Percentiles rank a stretch among this genome's conserved stretches.
Conservation (phyloP, 805 yeast genomes). For the Blastobotrys americana region DNA sequence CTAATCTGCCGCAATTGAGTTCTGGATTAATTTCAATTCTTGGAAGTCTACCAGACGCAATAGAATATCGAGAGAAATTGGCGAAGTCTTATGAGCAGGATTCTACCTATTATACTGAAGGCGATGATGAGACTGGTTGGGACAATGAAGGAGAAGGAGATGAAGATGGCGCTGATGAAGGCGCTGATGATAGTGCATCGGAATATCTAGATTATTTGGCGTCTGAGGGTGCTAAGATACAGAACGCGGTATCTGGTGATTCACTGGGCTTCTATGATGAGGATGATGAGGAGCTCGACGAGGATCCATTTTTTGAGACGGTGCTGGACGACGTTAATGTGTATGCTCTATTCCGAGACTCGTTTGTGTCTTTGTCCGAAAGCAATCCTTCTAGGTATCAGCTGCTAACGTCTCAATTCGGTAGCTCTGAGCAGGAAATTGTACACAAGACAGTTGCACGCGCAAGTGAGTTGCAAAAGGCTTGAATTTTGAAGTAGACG, state of each 20-base stretch:
- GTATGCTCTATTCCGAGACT: slow-evolving; percentile 55
- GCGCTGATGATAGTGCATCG: slow-evolving; percentile 25
- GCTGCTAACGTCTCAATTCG: slow-evolving; percentile 36
- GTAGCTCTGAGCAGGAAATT: slow-evolving; percentile 32
- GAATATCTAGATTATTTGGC: slow-evolving; percentile 45
- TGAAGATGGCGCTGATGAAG: slow-evolving; percentile 24
- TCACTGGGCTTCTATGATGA: slow-evolving; percentile 34
- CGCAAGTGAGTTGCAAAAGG: slow-evolving; percentile 17
- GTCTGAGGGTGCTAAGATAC: slow-evolving; percentile 36
- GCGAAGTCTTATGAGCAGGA: slow-evolving; percentile 45
- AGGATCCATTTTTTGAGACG: slow-evolving; percentile 73
- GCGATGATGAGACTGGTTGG: slow-evolving; percentile 35
- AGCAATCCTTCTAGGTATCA: slow-evolving; percentile 44
- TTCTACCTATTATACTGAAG: slow-evolving; percentile 13
- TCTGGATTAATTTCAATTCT: slow-evolving; percentile 45
- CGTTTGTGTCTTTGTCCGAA: slow-evolving; percentile 43
- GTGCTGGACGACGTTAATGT: slow-evolving; percentile 73
- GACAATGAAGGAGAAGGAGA: slow-evolving; percentile 19
- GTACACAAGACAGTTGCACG: slow-evolving; percentile 30
- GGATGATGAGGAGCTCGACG: slow-evolving; percentile 68
- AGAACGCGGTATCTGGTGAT: slow-evolving; percentile 13
- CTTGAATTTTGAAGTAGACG: too few relatives aligned
- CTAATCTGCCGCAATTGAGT: slow-evolving; percentile 44
- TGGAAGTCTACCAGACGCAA: slow-evolving; percentile 63
- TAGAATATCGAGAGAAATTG: slow-evolving; percentile 54